Base-by-base conservation (phyloP, 768 basidiomycete genomes). In the Pholiota conissans region DNA sequence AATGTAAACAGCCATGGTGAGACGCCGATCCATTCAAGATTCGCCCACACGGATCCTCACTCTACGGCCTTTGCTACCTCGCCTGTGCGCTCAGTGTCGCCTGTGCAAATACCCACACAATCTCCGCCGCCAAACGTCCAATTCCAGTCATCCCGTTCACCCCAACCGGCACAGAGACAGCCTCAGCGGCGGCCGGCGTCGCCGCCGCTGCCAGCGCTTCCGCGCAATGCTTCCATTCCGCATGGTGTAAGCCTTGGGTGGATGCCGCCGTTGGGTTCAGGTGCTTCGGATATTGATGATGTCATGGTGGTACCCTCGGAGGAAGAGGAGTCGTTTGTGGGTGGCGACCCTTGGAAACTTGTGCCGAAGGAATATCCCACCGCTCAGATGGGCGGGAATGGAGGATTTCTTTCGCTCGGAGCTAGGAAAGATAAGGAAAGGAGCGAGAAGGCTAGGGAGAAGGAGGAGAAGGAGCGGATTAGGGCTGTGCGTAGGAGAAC, bases 401-500 rank as follows among this genome's bases (percentile, higher is more conserved):
- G 61, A 27, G 67, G 65, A 1, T 67, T 65, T 47, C 52, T 65
- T 60, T 51, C 60, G 20, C 48, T 64, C 26, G 63, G 65, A 13
- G 56, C 49, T 45, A 49, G 57, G 34, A 59, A 30, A 40, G 60
- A 49, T 37, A 63, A 55, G 66, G 32, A 57, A 52, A 47, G 48
- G 51, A 40, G 40, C 30, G 71, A 67, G 55, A 63, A 63, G 56
- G 65, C 56, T 2, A 30, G 18, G 29, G 22, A 34, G n/a, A 52
- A 56, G 57, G 56, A 56, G 46, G 73, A 73, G 57, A 69, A 68
- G 55, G 67, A 78, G 57, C 71, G 67, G 47, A 68, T 76, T 57
- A 77, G 76, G 63, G 72, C 84, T 67, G 74, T 76, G 56, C 74
- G 87, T 53, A 75, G 87, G 52, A 77, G 84, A 62, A 87, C 85